Evolutionary conservation across 169 alveolate genomes (phyloP).

Genomic region (Cryptosporidium parvum): DNA sequence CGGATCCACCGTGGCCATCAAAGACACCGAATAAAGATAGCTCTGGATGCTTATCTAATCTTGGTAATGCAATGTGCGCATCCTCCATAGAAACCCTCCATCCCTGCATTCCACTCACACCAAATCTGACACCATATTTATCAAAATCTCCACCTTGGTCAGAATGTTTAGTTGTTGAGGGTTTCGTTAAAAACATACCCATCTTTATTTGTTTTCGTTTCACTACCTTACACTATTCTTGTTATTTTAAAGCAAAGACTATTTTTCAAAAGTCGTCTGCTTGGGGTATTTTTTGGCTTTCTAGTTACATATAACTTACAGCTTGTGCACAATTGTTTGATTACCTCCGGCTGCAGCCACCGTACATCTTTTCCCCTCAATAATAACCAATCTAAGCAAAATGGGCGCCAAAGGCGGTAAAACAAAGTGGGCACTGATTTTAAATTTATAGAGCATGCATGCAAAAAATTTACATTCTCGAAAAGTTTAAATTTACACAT

Average conservation of each 20-base stretch:
- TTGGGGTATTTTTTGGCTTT: background rate
- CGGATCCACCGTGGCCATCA: conserved; percentile 99
- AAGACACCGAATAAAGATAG: conserved; percentile 94
- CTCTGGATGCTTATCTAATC: conserved; percentile 65
- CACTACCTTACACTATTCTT: background rate
- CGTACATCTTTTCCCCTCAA: conserved; percentile 55
- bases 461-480: background rate
- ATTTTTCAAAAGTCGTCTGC: background rate
- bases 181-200: conserved; percentile 93
- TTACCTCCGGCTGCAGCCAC: conserved; percentile 17
- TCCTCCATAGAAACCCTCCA: conserved; percentile 97
- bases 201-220: conserved; percentile 77
- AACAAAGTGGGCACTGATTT: conserved; percentile 36
- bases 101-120: conserved; percentile 93
- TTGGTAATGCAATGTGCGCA: conserved; percentile 88
- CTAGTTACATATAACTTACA: conserved; percentile 21
- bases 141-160: conserved; percentile 86
- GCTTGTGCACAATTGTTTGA: conserved; percentile 10
- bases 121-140: conserved; percentile 84
- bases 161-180: conserved; percentile 88
- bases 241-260: background rate
- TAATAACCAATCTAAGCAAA: conserved; percentile 1
- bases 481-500: background rate
- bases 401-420: conserved; percentile 43
- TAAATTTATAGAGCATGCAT: background rate